Percentiles rank a stretch among this genome's conserved stretches.
Conservation (phyloP, 257 asterid genomes). For the Ocimum tenuiflorum region DNA sequence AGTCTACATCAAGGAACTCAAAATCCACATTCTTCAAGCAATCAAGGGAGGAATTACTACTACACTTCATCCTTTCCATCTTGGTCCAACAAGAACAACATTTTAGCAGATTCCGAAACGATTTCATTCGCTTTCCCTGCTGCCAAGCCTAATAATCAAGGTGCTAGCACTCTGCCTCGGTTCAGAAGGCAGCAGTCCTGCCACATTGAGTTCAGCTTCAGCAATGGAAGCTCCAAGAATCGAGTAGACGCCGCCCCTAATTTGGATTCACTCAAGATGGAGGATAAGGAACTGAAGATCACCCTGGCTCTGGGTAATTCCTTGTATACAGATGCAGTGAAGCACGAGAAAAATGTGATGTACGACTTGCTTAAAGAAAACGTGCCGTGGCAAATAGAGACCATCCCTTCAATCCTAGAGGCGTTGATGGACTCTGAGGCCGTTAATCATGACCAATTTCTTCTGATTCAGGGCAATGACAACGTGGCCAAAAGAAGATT, state of each 20-base stretch:
- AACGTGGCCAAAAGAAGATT: conserved; percentile 43
- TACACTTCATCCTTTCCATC: conserved; percentile 29
- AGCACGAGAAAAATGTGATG: conserved; percentile 6
- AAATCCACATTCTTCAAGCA: conserved; percentile 29
- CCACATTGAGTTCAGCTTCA: conserved; percentile 64
- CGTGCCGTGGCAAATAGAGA: conserved; percentile 68
- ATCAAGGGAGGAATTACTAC: conserved; percentile 33
- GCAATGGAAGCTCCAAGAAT: conserved; percentile 30
- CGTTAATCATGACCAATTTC: conserved; percentile 29
- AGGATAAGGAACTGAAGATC: conserved; percentile 54
- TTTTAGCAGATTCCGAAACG: conserved; percentile 37
- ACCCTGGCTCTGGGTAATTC: conserved; percentile 68
- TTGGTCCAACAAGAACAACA: conserved; percentile 37
- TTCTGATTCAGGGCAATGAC: conserved; percentile 67
- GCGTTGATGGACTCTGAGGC: conserved; percentile 27
- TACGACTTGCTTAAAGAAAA: conserved; percentile 35
- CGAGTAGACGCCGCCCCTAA: conserved; percentile 33
- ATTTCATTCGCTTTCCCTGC: conserved; percentile 38
- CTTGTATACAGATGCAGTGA: conserved; percentile 13
- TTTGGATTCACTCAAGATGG: conserved; percentile 47
- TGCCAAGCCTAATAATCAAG: conserved; percentile 31
- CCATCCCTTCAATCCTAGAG: conserved; percentile 36
- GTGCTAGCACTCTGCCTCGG: conserved; percentile 40
- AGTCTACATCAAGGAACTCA: conserved; percentile 47
- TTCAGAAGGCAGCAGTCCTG: conserved; percentile 73